phyloP scores from a whole-genome alignment of 805 yeast genomes.

The Komagataella ulmi region DNA sequence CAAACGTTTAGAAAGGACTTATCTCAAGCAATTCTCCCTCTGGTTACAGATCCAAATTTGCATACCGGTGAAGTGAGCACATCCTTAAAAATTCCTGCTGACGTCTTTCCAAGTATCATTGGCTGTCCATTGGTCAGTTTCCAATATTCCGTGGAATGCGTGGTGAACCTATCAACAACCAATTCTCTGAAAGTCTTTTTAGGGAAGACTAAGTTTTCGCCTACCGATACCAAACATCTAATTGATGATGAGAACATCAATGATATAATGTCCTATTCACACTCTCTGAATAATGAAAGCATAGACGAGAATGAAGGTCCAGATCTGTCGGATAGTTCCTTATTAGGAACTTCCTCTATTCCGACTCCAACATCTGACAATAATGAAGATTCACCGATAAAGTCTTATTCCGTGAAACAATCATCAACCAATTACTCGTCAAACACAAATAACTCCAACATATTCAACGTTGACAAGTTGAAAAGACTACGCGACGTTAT shows the following conservation, averaged over 20 bases:
- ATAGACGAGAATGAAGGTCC: not conserved
- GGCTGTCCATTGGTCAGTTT: conserved; percentile 64
- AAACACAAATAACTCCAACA: conserved; percentile 11
- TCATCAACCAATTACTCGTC: conserved; percentile 2
- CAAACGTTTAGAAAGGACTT: conserved; percentile 77
- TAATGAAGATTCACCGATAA: not conserved
- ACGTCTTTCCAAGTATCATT: conserved; percentile 72
- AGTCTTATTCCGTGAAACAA: not conserved
- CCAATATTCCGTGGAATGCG: conserved; percentile 74
- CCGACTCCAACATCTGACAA: not conserved
- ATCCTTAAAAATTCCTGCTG: conserved; percentile 63
- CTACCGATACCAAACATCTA: not conserved
- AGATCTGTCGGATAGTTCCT: not conserved
- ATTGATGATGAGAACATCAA: conserved; percentile 4
- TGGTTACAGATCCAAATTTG: conserved; percentile 61
- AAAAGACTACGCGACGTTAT: conserved; percentile 68
- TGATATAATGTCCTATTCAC: not conserved
- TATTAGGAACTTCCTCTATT: not conserved
- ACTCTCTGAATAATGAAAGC: not conserved
- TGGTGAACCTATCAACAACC: conserved; percentile 60
- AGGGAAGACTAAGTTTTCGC: not conserved
- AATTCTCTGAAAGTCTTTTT: conserved; percentile 12
- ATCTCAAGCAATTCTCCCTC: conserved; percentile 62
- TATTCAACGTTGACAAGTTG: conserved; percentile 69
- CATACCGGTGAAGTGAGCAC: conserved; percentile 45